Evolutionary conservation across 768 basidiomycete genomes (phyloP).

Genomic region (Russula lepida): DNA sequence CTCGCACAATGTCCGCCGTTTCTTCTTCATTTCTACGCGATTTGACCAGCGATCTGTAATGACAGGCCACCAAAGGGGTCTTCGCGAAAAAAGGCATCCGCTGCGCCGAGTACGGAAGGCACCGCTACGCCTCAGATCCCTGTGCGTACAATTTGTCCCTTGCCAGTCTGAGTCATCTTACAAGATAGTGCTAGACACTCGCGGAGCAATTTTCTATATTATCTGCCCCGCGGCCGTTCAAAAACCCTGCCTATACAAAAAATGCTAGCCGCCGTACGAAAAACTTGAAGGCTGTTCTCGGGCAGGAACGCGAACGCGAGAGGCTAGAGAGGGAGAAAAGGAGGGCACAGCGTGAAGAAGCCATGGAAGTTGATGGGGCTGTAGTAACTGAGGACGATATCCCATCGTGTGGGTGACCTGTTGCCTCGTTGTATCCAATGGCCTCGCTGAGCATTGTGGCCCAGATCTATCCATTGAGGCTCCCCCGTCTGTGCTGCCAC

Average conservation of each 20-base stretch:
- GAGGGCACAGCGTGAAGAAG: constrained; percentile 38
- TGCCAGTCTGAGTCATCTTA: not conserved
- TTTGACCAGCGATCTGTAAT: not conserved
- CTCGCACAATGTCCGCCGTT: not conserved
- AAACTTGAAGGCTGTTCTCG: constrained; percentile 70
- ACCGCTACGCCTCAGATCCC: constrained; percentile 28
- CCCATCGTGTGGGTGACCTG: constrained; percentile 51
- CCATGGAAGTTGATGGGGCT: constrained; percentile 52
- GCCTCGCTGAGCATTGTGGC: not conserved
- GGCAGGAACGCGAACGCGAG: constrained; percentile 73
- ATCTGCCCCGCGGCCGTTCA: constrained; percentile 66
- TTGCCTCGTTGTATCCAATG: not conserved
- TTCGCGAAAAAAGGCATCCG: constrained; percentile 25
- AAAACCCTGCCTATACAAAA: constrained; percentile 61
- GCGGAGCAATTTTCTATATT: constrained; percentile 70
- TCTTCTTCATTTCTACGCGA: not conserved
- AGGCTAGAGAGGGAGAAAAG: constrained; percentile 54
- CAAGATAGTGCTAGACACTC: constrained; percentile 40
- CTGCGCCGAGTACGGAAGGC: constrained; percentile 25
- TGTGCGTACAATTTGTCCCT: constrained; percentile 10
- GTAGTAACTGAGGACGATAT: constrained; percentile 45
- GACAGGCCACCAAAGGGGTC: constrained; percentile 31
- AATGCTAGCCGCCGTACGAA: constrained; percentile 66
- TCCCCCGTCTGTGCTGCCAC: constrained; percentile 72
- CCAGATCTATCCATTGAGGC: constrained; percentile 77